phyloP scores from a whole-genome alignment of 2,329 filamentous ascomycete genomes.

The Purpureocillium lavendulum region DNA sequence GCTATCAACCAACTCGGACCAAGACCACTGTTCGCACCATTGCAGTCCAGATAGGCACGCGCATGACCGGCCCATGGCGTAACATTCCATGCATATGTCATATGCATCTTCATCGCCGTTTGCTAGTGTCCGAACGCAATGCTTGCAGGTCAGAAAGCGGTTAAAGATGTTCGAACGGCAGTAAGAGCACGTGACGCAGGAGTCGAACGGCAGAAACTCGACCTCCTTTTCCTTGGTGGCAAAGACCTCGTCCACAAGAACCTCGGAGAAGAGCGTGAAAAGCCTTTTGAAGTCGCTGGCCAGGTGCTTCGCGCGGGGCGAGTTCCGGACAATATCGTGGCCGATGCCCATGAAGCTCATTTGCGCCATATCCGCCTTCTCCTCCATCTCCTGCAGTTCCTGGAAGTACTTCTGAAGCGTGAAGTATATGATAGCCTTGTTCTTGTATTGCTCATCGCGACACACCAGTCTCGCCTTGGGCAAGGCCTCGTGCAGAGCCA shows the following conservation, averaged over 20 bases:
- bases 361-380: constrained; percentile 34
- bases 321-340: constrained; percentile 32
- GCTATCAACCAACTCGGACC: constrained; percentile 66
- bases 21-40: constrained; percentile 92
- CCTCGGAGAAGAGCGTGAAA: constrained; percentile 67
- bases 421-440: constrained; percentile 90
- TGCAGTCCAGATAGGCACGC: constrained; percentile 74
- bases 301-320: constrained; percentile 55
- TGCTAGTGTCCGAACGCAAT: constrained; percentile 61
- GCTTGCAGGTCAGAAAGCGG: constrained; percentile 84
- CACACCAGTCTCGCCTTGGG: constrained; percentile 86
- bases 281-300: constrained; percentile 74
- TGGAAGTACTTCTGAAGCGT: constrained; percentile 71
- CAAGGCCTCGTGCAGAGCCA: constrained; percentile 79
- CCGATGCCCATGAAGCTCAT: constrained; percentile 40
- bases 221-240: constrained; percentile 60
- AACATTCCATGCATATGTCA: constrained; percentile 97
- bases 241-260: constrained; percentile 84
- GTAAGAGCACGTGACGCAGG: constrained; percentile 90
- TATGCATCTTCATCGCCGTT: constrained; percentile 75
- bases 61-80: constrained; percentile 93
- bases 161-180: constrained; percentile 97
- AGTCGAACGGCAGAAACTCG: constrained; percentile 76
- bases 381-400: constrained; percentile 47
- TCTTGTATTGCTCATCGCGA: constrained; percentile 97